A percentile compares a stretch with the other conserved stretches of the same genome.
phyloP scores from a whole-genome alignment of 768 basidiomycete genomes.

The Trametes elegans region DNA sequence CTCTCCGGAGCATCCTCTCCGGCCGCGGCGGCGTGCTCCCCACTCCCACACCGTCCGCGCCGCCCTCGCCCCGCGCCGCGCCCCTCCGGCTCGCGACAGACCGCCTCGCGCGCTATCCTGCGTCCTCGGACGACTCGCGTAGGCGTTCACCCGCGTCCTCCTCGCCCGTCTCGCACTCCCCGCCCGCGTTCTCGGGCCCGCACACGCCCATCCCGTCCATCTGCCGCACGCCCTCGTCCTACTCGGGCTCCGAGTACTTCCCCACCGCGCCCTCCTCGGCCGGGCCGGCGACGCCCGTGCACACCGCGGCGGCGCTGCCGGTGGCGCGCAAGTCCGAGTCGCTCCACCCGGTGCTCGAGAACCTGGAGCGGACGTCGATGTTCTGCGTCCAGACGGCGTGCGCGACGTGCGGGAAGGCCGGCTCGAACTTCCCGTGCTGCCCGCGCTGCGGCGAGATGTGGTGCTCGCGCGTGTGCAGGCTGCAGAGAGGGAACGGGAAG shows the following conservation, averaged over 20 bases:
- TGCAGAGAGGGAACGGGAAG: constrained; percentile 19
- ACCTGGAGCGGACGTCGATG: constrained; percentile 28
- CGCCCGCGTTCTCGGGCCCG: too few relatives aligned
- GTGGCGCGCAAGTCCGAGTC: constrained; percentile 7
- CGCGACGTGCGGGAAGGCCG: constrained; percentile 29
- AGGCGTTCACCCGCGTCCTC: background rate
- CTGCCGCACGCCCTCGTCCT: constrained; percentile 29
- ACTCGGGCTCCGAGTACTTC: constrained; percentile 29
- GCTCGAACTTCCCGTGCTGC: constrained; percentile 33
- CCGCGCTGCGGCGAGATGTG: constrained; percentile 33
- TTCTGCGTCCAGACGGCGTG: constrained; percentile 29
- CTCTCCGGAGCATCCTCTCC: constrained; percentile 20
- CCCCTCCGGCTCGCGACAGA: background rate
- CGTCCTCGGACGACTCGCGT: background rate
- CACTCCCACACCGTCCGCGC: background rate
- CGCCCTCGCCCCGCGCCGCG: background rate
- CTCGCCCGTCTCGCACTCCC: constrained; percentile 10
- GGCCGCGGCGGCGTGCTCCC: background rate
- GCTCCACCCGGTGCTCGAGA: constrained; percentile 27
- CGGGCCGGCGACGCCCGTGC: constrained; percentile 27
- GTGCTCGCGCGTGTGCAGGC: constrained; percentile 27
- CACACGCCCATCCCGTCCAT: constrained; percentile 29
- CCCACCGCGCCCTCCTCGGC: constrained; percentile 29
- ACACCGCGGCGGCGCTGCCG: constrained; percentile 14
- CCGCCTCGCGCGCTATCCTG: background rate